phyloP scores from a whole-genome alignment of 1,284 basidiomycete species.

The Malassezia vespertilionis region DNA sequence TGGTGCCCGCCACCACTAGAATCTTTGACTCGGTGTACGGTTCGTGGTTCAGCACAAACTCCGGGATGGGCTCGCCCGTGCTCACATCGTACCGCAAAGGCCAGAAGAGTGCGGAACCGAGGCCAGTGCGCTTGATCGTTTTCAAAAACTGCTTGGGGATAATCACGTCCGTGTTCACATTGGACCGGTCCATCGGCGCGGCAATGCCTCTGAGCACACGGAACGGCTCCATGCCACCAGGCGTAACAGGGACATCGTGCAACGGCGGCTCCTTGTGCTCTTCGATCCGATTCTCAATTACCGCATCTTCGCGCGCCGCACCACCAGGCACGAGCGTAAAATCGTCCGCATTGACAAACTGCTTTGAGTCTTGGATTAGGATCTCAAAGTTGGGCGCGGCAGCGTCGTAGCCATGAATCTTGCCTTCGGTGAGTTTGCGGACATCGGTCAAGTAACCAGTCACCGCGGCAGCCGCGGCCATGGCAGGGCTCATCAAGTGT shows the following conservation, averaged over 20 bases:
- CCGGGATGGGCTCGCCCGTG: slow-evolving; percentile 29
- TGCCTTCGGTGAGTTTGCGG: slow-evolving; percentile 29
- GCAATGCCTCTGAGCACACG: slow-evolving; percentile 40
- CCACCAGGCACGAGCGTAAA: slow-evolving; percentile 10
- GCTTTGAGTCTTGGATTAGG: slow-evolving; percentile 31
- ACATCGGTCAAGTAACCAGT: slow-evolving; percentile 46
- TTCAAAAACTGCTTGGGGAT: slow-evolving; percentile 47
- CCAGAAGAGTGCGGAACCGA: slow-evolving; percentile 41
- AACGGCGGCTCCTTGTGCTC: not conserved
- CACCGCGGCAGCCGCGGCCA: slow-evolving; percentile 43
- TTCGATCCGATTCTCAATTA: not conserved
- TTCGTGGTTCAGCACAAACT: slow-evolving; percentile 38
- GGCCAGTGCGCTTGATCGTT: slow-evolving; percentile 44
- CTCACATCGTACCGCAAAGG: slow-evolving; percentile 39
- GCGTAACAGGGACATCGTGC: not conserved
- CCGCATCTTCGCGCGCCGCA: slow-evolving; percentile 5
- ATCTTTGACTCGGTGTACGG: slow-evolving; percentile 36
- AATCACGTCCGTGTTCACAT: slow-evolving; percentile 46
- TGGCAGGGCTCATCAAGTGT: slow-evolving; percentile 44
- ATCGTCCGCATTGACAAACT: slow-evolving; percentile 26
- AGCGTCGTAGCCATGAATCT: slow-evolving; percentile 28
- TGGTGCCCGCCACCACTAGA: slow-evolving; percentile 36
- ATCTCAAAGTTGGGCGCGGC: slow-evolving; percentile 28
- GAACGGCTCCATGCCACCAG: slow-evolving; percentile 38
- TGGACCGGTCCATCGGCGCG: slow-evolving; percentile 39